A percentile compares a stretch with the other conserved stretches of the same genome.
Conservation (phyloP, 768 basidiomycete species). For the Psilocybe subaeruginosa region DNA sequence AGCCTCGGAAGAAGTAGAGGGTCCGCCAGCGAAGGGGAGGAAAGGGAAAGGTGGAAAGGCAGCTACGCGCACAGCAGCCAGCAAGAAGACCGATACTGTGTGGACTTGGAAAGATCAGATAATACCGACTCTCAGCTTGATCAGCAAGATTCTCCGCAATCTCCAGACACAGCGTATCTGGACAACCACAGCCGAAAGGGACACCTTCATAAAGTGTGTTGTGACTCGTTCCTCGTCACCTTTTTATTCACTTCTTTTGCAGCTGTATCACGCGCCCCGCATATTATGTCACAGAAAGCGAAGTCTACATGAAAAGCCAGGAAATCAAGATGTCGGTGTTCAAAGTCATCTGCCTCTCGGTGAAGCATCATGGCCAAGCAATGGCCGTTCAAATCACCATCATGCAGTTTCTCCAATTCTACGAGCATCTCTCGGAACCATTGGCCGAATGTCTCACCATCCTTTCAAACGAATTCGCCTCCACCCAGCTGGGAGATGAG, state of each 20-base stretch:
- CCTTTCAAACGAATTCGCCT: slow-evolving; percentile 85
- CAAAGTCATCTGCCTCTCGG: slow-evolving; percentile 88
- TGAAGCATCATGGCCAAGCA: slow-evolving; percentile 87
- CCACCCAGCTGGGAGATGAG: slow-evolving; percentile 88
- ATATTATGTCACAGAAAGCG: slow-evolving; percentile 84
- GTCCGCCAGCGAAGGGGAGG: slow-evolving; percentile 49
- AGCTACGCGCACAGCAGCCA: slow-evolving; percentile 38
- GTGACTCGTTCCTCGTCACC: neutral
- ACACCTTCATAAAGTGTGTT: slow-evolving; percentile 82
- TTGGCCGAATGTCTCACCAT: slow-evolving; percentile 89
- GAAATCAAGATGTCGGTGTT: slow-evolving; percentile 77
- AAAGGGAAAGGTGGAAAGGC: slow-evolving; percentile 62
- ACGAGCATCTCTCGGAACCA: slow-evolving; percentile 91
- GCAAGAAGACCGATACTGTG: slow-evolving; percentile 43
- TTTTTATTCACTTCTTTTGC: neutral
- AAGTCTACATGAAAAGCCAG: slow-evolving; percentile 82
- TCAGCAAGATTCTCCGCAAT: slow-evolving; percentile 69
- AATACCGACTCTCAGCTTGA: slow-evolving; percentile 64
- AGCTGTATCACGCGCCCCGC: slow-evolving; percentile 90
- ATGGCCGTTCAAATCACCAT: slow-evolving; percentile 87
- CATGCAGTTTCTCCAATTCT: slow-evolving; percentile 91
- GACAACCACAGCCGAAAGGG: slow-evolving; percentile 85
- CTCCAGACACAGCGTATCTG: slow-evolving; percentile 80
- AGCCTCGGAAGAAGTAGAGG: slow-evolving; percentile 47
- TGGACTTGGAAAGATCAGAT: slow-evolving; percentile 87